Evolutionary conservation across 164 flowering plant genomes (phyloP), one percentile per base, ranked within the genome.

Genomic region (Cinnamomum micranthum): DNA sequence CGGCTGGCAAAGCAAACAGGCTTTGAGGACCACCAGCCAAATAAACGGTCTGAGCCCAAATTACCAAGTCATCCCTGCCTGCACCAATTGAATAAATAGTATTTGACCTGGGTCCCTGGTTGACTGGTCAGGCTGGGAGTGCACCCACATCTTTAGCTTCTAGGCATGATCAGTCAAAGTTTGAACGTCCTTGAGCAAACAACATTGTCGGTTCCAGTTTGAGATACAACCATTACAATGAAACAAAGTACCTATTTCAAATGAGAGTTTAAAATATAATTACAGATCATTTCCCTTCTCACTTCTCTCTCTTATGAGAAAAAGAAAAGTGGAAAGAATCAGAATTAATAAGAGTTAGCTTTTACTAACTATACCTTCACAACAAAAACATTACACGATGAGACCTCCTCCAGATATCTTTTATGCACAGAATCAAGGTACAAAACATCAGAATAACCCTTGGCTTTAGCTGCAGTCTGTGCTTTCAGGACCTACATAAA

Each of bases 401-500:
- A 87, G 22, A 89, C 92, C 79, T 91, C 95, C 83, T 91, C 93
- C 6, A 91, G 63, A 73, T 88, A 65, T 77, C 77, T 89, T 75
- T 82, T 89, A 67, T 83, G 73, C 58, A 82, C 84, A 0, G 92
- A 77, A 73, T 91, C 95, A 41, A 91, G 87, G 81, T 84, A 91
- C 71, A 91, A 28, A 20, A 91, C 95, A 77, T 91, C 95, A 3
- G 93, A 85, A 79, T 84, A 91, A 73, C 93, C 95, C 73, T 78
- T 82, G 73, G 64, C 79, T 72, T 88, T 91, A 0, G 95, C 95
- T 71, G 79, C 78, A 25, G 67, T 58, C 65, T 77, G 73, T 69
- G 92, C 84, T 73, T 86, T 88, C 33, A 89, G 73, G 60, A 86
- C 89, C 95, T 91, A 60, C 62, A 78, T 52, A 73, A 33, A 65